phyloP scores from a whole-genome alignment of 805 yeast species.

The Kazachstania psychrophila region DNA sequence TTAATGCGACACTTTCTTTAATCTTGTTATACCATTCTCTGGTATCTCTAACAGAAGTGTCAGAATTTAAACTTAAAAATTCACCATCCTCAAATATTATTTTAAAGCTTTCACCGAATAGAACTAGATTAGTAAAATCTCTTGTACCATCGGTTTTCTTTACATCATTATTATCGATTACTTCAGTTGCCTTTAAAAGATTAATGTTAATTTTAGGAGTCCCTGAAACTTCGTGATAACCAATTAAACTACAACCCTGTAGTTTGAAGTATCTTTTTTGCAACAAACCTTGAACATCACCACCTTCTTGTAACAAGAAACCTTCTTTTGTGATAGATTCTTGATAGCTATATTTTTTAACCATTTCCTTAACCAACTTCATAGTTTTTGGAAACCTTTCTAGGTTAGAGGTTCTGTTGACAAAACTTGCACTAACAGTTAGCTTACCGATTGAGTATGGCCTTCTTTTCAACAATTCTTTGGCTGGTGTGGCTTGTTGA shows the following conservation, averaged over 20 bases:
- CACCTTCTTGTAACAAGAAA: conserved; percentile 79
- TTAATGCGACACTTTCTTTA: conserved; percentile 46
- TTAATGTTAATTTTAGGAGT: conserved; percentile 72
- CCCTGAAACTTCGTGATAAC: conserved; percentile 61
- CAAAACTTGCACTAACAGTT: conserved; percentile 56
- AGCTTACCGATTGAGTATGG: conserved; percentile 52
- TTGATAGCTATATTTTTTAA: conserved; percentile 31
- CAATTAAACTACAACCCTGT: conserved; percentile 61
- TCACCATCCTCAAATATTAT: conserved; percentile 73
- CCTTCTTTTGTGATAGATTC: conserved; percentile 45
- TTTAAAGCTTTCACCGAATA: conserved; percentile 67
- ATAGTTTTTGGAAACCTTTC: conserved; percentile 69
- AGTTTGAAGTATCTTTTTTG: conserved; percentile 67
- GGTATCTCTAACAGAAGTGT: conserved; percentile 46
- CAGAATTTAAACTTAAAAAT: conserved; percentile 77
- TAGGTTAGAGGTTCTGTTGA: conserved; percentile 50
- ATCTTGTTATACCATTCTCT: conserved; percentile 55
- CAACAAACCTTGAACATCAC: conserved; percentile 63
- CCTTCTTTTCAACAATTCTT: conserved; percentile 34
- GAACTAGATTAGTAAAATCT: conserved; percentile 62
- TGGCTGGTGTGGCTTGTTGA: background rate
- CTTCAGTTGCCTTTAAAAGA: conserved; percentile 50
- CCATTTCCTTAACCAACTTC: conserved; percentile 39
- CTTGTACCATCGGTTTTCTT: conserved; percentile 34
- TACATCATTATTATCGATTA: conserved; percentile 28